Evolutionary conservation across 306 rosid genomes (phyloP).

Genomic region (Vicia sativa): DNA sequence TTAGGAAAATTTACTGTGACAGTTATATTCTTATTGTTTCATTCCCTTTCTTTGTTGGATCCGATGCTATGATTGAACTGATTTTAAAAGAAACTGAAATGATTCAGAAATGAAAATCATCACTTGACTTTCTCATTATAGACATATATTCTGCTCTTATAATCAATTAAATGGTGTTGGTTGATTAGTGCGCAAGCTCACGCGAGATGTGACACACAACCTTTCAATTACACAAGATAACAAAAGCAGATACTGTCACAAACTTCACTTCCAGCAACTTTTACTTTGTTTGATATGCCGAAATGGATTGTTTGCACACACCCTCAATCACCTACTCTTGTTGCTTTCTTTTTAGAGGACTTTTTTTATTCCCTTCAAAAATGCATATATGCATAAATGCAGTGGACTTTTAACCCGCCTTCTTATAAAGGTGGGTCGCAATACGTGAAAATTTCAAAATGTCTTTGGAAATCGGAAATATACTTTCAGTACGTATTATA

Average conservation of each 20-base stretch:
- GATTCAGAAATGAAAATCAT: slow-evolving; percentile 24
- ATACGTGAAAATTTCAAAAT: too few species aligned
- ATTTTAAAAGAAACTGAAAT: slow-evolving; percentile 36
- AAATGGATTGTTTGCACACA: background rate
- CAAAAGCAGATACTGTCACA: background rate
- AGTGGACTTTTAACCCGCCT: too few species aligned
- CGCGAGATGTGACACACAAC: slow-evolving; percentile 31
- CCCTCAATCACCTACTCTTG: background rate
- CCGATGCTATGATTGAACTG: slow-evolving; percentile 24
- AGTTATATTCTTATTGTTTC: background rate
- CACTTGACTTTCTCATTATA: slow-evolving; percentile 40
- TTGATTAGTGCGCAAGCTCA: slow-evolving; percentile 42
- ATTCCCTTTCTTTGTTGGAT: background rate
- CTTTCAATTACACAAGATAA: slow-evolving; percentile 12
- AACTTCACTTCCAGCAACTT: background rate
- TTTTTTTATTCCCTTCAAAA: background rate
- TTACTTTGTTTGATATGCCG: background rate
- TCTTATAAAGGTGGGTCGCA: too few species aligned
- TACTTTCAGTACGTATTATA: too few species aligned
- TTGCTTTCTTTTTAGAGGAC: background rate
- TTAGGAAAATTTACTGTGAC: background rate
- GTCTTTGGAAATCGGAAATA: too few species aligned
- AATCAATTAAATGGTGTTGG: background rate
- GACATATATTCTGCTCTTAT: slow-evolving; percentile 19
- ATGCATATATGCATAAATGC: too few species aligned